A percentile compares a stretch with the other conserved stretches of the same genome.
Evolutionary conservation across 2,329 filamentous ascomycete species (phyloP).

Genomic region (Arthroderma sp.): DNA sequence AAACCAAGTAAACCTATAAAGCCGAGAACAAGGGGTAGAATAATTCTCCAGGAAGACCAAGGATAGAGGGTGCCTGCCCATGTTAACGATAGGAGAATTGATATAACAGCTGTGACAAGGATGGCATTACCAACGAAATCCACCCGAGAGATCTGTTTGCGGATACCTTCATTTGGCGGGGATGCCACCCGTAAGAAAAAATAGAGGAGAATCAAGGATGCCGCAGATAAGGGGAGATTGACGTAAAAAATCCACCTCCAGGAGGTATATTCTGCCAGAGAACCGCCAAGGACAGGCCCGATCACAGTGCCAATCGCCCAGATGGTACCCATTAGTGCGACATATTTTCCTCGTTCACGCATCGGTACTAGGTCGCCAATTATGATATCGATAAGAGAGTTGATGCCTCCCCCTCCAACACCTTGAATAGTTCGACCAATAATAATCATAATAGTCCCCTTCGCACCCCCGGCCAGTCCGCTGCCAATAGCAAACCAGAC

Average conservation of each 20-base stretch:
- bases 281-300: slow-evolving; percentile 30
- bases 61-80: slow-evolving; percentile 3
- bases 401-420: slow-evolving; percentile 35
- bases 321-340: slow-evolving; percentile 30
- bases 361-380: slow-evolving; percentile 36
- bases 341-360: slow-evolving; percentile 29
- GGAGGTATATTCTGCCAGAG: slow-evolving; percentile 29
- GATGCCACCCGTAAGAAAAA: no score
- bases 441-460: no score
- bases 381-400: slow-evolving; percentile 34
- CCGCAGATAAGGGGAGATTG: slow-evolving; percentile 52
- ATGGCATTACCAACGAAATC: slow-evolving; percentile 1
- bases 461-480: no score
- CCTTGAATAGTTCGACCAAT: slow-evolving; percentile 36
- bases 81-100: slow-evolving; percentile 2
- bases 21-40: slow-evolving; percentile 3
- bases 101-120: slow-evolving; percentile 2
- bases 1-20: no score
- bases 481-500: no score
- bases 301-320: no score
- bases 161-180: no score
- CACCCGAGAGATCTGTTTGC: slow-evolving; percentile 19
- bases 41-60: slow-evolving; percentile 4
- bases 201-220: no score
- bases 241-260: slow-evolving; percentile 54